phyloP scores from a whole-genome alignment of 768 basidiomycete species.

The Boletus barrowsii region DNA sequence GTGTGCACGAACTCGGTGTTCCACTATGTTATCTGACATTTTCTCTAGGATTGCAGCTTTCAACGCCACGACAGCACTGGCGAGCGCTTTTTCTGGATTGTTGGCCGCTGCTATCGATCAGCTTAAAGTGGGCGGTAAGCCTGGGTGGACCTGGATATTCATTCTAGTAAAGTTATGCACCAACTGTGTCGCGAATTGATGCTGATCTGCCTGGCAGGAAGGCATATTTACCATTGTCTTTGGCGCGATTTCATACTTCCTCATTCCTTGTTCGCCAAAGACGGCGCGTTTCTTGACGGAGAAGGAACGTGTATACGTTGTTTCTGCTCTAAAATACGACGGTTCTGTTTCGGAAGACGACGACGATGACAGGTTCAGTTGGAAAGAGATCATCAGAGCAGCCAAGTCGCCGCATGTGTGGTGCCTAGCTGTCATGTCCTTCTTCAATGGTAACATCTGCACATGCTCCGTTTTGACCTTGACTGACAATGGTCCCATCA shows the following conservation, averaged over 20 bases:
- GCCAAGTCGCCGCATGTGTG: slow-evolving; percentile 54
- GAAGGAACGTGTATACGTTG: slow-evolving; percentile 49
- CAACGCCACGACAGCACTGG: slow-evolving; percentile 44
- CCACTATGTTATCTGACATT: background rate
- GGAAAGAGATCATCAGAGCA: slow-evolving; percentile 50
- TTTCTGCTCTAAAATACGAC: slow-evolving; percentile 19
- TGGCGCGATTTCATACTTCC: slow-evolving; percentile 47
- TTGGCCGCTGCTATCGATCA: slow-evolving; percentile 57
- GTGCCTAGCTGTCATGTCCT: slow-evolving; percentile 47
- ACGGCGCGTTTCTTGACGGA: slow-evolving; percentile 49
- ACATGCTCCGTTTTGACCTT: background rate
- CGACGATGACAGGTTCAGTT: slow-evolving; percentile 48
- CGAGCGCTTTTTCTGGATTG: slow-evolving; percentile 61
- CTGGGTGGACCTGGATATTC: slow-evolving; percentile 64
- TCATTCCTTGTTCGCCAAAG: slow-evolving; percentile 45
- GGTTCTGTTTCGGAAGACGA: slow-evolving; percentile 40
- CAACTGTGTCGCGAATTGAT: background rate
- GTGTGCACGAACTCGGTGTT: background rate
- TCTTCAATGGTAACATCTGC: slow-evolving; percentile 44
- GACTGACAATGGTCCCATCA: slow-evolving; percentile 5
- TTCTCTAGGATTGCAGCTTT: slow-evolving; percentile 35
- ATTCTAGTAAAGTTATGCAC: slow-evolving; percentile 37
- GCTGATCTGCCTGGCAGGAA: slow-evolving; percentile 33
- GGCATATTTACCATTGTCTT: slow-evolving; percentile 62
- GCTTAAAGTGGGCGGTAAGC: slow-evolving; percentile 48